Evolutionary conservation across 805 yeast genomes (phyloP), one percentile per base, ranked within the genome.

Genomic region (Citeromyces nyonsensis): DNA sequence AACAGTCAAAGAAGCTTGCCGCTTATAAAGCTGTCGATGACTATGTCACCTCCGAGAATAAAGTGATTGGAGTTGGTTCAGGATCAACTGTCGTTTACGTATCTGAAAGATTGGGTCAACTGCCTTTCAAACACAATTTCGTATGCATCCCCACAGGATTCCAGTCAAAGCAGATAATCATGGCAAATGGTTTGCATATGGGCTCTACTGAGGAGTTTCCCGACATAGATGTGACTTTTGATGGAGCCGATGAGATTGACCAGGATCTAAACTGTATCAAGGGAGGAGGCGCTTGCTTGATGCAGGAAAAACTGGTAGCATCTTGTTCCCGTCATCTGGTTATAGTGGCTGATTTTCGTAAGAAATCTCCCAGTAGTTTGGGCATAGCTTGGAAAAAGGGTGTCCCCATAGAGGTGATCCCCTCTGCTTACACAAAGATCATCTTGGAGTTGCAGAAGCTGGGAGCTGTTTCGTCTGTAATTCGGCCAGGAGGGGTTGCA

Each of bases 191-290:
- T 0, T 63, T 91, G 40, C 64, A 54, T 27, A 61, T 86, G 40
- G 94, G 94, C 2, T 63, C 80, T 7, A 70, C 88, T 38, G 96
- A 88, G 47, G 86, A 84, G 59, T 75, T 59, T 40, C 82, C 94
- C 2, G 65, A 66, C 15, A 59, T 91, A 29, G 98, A 91, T 51
- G 73, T 91, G 44, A 95, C 95, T 2, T 91, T 91, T 51, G 99
- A 91, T 54, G 99, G 99, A 29, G 97, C 98, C 3, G 99, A 91
- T 55, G 98, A 91, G 56, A 86, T 86, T 36, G 98, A 88, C 54
- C 49, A 69, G 4, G 49, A 64, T 13, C 63, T 91, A 44, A 82
- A 85, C 49, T 74, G 86, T 45, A 91, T 91, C 52, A 91, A 91
- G 57, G 99, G 99, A 42, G 99, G 99, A 31, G 99, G 99, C 28